phyloP scores from a whole-genome alignment of 148 eudicot genomes.

The Euryodendron excelsum region DNA sequence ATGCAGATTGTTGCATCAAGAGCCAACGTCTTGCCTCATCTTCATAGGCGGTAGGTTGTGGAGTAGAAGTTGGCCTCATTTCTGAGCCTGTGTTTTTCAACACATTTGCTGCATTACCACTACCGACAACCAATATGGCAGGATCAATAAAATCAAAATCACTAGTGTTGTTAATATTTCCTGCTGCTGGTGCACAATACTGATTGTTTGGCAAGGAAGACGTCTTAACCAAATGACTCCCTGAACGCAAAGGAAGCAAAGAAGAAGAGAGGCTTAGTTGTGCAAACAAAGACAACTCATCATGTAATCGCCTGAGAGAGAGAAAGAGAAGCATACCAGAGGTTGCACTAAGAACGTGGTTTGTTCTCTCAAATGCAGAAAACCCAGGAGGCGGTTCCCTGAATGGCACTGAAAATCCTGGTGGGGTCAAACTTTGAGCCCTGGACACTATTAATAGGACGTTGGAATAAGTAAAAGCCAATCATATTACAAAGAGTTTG shows the following conservation, averaged over 20 bases:
- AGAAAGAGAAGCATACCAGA: constrained; percentile 33
- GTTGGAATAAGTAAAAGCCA: background rate
- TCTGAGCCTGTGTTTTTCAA: constrained; percentile 29
- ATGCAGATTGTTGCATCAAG: constrained; percentile 37
- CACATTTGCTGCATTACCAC: constrained; percentile 36
- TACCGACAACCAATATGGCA: constrained; percentile 39
- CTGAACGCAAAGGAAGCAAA: constrained; percentile 22
- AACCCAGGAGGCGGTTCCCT: constrained; percentile 54
- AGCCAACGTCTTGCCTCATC: constrained; percentile 43
- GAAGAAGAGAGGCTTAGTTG: background rate
- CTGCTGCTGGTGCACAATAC: constrained; percentile 25
- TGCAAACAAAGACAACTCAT: background rate
- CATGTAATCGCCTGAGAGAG: background rate
- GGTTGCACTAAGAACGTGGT: constrained; percentile 20
- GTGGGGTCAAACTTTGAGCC: constrained; percentile 41
- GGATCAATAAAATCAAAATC: constrained; percentile 50
- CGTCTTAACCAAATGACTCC: constrained; percentile 31
- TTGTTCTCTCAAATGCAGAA: constrained; percentile 31
- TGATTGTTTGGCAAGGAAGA: constrained; percentile 32
- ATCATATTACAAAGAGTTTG: background rate
- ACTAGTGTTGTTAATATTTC: constrained; percentile 17
- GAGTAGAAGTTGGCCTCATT: constrained; percentile 23
- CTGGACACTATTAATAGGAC: constrained; percentile 27
- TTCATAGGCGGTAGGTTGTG: constrained; percentile 23
- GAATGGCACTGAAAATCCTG: constrained; percentile 45